These are phyloP conservation scores for Aspergillus incahuasiensis DNA, from an alignment of 495 filamentous ascomycete genomes.

Conservation along the genomic window DNA sequence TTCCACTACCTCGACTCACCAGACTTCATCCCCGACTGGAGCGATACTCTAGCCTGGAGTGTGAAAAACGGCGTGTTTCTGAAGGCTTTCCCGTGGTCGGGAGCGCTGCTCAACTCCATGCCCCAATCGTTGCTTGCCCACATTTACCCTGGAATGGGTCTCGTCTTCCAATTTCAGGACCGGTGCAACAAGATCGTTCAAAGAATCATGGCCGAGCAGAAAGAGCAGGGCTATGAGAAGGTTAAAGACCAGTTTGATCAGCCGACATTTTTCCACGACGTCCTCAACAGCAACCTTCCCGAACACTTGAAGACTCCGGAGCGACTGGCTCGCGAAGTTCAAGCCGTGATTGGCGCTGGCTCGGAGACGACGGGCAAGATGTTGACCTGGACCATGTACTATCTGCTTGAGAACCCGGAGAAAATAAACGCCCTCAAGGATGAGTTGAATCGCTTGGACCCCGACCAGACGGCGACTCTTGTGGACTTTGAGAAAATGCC, in stretches of 20 bases:
- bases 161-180: slow-evolving; percentile 19
- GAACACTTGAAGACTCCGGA: slow-evolving; percentile 24
- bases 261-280: slow-evolving; percentile 39
- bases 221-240: slow-evolving; percentile 1
- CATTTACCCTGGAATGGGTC: slow-evolving; percentile 24
- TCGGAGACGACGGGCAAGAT: slow-evolving; percentile 42
- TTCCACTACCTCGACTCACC: slow-evolving; percentile 34
- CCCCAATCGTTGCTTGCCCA: slow-evolving; percentile 17
- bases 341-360: slow-evolving; percentile 42
- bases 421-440: slow-evolving; percentile 26
- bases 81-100: slow-evolving; percentile 27
- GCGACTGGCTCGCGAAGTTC: slow-evolving; percentile 40
- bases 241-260: slow-evolving; percentile 15
- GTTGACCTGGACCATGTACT: slow-evolving; percentile 33
- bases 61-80: slow-evolving; percentile 18
- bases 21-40: slow-evolving; percentile 30
- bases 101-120: slow-evolving; percentile 20
- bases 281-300: slow-evolving; percentile 40
- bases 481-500: slow-evolving; percentile 32
- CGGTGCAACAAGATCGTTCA: slow-evolving; percentile 12
- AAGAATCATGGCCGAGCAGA: slow-evolving; percentile 8
- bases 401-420: slow-evolving; percentile 34
- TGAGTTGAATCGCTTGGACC: slow-evolving; percentile 23
- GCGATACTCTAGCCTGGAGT: slow-evolving; percentile 15
- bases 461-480: slow-evolving; percentile 19